Base-by-base conservation (phyloP, 805 yeast genomes). In the Saitoella complicata region DNA sequence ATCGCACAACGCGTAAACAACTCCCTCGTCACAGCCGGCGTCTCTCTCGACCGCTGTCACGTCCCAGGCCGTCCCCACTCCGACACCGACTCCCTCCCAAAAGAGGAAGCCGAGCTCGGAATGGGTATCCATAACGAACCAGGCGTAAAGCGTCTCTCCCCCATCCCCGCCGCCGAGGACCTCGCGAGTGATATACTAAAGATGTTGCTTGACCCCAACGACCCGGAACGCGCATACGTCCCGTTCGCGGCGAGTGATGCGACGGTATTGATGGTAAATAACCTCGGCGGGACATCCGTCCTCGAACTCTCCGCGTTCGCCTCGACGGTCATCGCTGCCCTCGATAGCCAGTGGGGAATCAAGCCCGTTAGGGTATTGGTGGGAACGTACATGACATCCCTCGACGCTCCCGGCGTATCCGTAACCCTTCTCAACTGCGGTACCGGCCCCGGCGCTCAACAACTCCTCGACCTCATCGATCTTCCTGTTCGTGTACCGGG, bases 41-140 rank as follows among this genome's bases (percentile, higher is more conserved):
- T 94, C 1, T 80, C 94, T 1, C 68, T 87, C 52, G 95, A 83
- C 54, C 87, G 91, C 56, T 84, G 91, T 44, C 75, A 82, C 38
- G 93, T 87, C 21, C 96, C 97, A 4, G 94, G 94, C 5, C 73
- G 82, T 54, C 46, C 49, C 41, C 42, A 41, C 10, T 13, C 31
- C 13, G 38, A 33, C 8, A 70, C 68, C 45, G 79, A 72, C 55
- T 59, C 63, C 45, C 70, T 84, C 49, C 70, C 63, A 31, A 69
- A 61, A 4, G 66, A 76, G 46, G 84, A 82, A 60, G 79, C 81
- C 58, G 97, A 87, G 60, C 70, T 87, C 47, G 97, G 97, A 31
- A 79, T 87, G 77, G 97, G 97, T 39, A 87, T 87, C 49, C 97
- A 87, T 62, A 87, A 87, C 56, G 97, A 87, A 60, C 91, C 95